Percentiles rank a stretch among this genome's conserved stretches.
Conservation (phyloP, 2,329 filamentous ascomycete genomes). For the Geosmithia morbida region DNA sequence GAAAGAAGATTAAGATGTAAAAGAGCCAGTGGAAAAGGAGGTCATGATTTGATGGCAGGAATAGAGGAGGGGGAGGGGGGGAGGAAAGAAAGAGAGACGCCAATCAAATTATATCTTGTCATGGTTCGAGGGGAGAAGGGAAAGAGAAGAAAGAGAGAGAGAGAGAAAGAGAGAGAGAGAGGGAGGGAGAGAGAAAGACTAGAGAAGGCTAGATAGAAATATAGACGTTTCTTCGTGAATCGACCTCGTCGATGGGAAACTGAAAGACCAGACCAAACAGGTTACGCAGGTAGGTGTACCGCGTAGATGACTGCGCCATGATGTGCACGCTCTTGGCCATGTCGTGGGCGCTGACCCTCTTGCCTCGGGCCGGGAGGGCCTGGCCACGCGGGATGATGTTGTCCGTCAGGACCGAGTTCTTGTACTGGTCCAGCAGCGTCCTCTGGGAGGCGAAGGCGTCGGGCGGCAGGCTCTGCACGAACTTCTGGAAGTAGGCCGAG, state of each 20-base stretch:
- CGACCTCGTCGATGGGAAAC: conserved; percentile 66
- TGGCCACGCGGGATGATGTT: conserved; percentile 32
- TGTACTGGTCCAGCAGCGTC: conserved; percentile 59
- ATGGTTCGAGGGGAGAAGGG: neutral
- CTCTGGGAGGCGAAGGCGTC: conserved; percentile 53
- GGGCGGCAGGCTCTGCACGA: conserved; percentile 60
- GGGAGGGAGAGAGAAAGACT: neutral
- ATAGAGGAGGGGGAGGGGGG: no score
- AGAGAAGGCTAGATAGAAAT: conserved; percentile 39
- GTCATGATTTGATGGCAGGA: no score
- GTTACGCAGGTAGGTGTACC: conserved; percentile 70
- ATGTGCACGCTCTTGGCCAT: conserved; percentile 66
- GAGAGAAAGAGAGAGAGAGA: neutral
- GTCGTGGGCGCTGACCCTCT: conserved; percentile 53
- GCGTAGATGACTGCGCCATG: conserved; percentile 51
- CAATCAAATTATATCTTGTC: no score
- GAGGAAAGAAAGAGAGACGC: no score
- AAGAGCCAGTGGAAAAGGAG: no score
- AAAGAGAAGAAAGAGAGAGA: neutral
- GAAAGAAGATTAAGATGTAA: no score
- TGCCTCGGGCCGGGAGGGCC: conserved; percentile 34
- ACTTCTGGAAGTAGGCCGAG: conserved; percentile 49
- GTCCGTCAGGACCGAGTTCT: conserved; percentile 63
- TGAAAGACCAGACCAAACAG: conserved; percentile 76
- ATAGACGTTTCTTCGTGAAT: conserved; percentile 48